phyloP scores from a whole-genome alignment of 2,329 filamentous ascomycete species.

The Capronia americana region DNA sequence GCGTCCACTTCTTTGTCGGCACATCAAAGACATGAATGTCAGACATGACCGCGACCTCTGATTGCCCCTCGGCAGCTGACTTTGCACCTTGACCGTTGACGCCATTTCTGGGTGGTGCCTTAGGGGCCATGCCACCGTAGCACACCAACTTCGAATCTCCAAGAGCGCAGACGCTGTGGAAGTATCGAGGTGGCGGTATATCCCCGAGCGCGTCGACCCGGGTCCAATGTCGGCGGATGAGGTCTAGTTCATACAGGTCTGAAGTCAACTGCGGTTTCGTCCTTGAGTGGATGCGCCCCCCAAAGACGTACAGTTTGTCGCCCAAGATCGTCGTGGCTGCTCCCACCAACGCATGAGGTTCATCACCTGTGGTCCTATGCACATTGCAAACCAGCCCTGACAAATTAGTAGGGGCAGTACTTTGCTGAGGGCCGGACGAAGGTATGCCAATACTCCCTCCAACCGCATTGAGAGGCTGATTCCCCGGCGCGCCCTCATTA shows the following conservation, averaged over 20 bases:
- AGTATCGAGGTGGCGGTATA: conserved; percentile 88
- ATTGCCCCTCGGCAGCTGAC: conserved; percentile 66
- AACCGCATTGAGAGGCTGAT: conserved; percentile 21
- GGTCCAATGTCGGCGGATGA: conserved; percentile 90
- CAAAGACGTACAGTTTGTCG: conserved; percentile 96
- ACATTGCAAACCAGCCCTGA: conserved; percentile 73
- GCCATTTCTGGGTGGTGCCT: conserved; percentile 42
- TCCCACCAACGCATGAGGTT: conserved; percentile 89
- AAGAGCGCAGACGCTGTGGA: conserved; percentile 92
- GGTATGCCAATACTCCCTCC: conserved; percentile 32
- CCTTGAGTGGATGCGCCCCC: conserved; percentile 83
- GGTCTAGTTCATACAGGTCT: conserved; percentile 90
- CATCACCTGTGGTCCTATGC: conserved; percentile 83
- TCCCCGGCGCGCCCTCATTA: conserved; percentile 32
- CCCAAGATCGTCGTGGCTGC: conserved; percentile 94
- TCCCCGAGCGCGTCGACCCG: conserved; percentile 86
- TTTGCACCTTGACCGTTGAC: conserved; percentile 55
- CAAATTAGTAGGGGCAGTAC: conserved; percentile 61
- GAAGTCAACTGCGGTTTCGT: conserved; percentile 84
- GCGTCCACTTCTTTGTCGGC: conserved; percentile 80
- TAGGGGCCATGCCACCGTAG: conserved; percentile 97
- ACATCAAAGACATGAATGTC: conserved; percentile 97
- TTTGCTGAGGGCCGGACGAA: conserved; percentile 30
- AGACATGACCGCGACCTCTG: conserved; percentile 95
- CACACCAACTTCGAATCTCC: conserved; percentile 97